Conservation (phyloP, 306 rosid genomes). For the Nissolia schottii region DNA sequence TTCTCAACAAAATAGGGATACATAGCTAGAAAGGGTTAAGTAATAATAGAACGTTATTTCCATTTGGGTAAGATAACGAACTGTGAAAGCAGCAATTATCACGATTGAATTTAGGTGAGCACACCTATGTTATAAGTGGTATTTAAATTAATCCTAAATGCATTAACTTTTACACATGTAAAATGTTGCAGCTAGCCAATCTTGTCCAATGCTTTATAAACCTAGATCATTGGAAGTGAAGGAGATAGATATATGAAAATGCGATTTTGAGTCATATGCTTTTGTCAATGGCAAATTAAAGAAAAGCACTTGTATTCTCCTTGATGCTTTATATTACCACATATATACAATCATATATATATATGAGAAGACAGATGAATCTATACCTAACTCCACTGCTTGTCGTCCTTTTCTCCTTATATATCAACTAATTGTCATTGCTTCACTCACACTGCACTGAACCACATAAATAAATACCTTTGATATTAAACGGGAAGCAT, state of each 20-base stretch:
- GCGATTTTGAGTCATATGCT: neutral
- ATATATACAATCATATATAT: neutral
- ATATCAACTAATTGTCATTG: neutral
- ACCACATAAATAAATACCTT: neutral
- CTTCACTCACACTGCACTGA: neutral
- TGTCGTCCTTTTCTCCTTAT: neutral
- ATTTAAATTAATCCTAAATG: too few species aligned
- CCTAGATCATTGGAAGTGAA: neutral
- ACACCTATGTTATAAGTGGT: too few species aligned
- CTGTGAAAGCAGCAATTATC: neutral
- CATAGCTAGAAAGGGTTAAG: neutral
- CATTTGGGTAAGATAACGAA: neutral
- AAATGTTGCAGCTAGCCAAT: too few species aligned
- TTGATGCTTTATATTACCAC: neutral
- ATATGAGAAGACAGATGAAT: neutral
- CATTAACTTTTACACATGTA: too few species aligned
- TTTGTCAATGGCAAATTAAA: neutral
- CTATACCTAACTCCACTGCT: conserved; percentile 14
- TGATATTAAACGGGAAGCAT: neutral
- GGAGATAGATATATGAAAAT: neutral
- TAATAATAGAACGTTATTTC: neutral
- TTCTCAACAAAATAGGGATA: neutral
- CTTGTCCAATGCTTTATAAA: neutral
- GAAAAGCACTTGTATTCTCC: neutral
- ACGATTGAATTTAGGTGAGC: neutral